phyloP scores from a whole-genome alignment of 805 yeast genomes.

The Lipomyces lipofer region DNA sequence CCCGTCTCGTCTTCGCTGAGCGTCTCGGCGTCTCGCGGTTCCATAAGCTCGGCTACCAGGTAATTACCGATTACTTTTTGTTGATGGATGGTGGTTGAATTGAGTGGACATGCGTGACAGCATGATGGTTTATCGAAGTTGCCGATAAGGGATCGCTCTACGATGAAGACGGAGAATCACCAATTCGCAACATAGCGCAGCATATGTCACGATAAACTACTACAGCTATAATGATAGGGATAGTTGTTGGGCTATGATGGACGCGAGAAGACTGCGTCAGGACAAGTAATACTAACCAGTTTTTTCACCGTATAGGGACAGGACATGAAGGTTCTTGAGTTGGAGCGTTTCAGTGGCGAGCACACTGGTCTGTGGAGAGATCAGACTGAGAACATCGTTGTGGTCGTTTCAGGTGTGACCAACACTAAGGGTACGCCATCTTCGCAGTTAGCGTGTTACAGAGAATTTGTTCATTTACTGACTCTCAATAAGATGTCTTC shows the following conservation, averaged over 20 bases:
- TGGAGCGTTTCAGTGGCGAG: slow-evolving; percentile 31
- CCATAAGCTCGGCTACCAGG: slow-evolving; percentile 32
- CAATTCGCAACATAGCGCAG: too few species aligned
- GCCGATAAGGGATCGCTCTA: too few species aligned
- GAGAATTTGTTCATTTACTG: neutral
- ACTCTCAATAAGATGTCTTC: slow-evolving; percentile 20
- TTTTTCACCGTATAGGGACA: slow-evolving; percentile 19
- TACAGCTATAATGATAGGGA: too few species aligned
- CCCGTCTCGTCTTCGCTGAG: slow-evolving; percentile 60
- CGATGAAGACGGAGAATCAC: too few species aligned
- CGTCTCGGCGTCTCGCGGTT: slow-evolving; percentile 32
- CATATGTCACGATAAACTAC: too few species aligned
- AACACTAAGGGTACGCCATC: slow-evolving; percentile 25
- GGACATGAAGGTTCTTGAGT: slow-evolving; percentile 32
- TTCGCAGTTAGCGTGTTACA: neutral
- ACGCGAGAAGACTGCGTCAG: too few species aligned
- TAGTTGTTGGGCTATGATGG: too few species aligned
- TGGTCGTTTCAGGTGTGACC: slow-evolving; percentile 27
- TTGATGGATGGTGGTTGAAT: neutral
- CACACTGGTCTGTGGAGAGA: slow-evolving; percentile 31
- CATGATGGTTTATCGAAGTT: too few species aligned
- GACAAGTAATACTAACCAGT: neutral
- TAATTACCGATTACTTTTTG: neutral
- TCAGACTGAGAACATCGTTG: slow-evolving; percentile 30
- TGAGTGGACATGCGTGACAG: neutral